Base-by-base conservation (phyloP, 345 rosid species). In the Luvunga scandens region DNA sequence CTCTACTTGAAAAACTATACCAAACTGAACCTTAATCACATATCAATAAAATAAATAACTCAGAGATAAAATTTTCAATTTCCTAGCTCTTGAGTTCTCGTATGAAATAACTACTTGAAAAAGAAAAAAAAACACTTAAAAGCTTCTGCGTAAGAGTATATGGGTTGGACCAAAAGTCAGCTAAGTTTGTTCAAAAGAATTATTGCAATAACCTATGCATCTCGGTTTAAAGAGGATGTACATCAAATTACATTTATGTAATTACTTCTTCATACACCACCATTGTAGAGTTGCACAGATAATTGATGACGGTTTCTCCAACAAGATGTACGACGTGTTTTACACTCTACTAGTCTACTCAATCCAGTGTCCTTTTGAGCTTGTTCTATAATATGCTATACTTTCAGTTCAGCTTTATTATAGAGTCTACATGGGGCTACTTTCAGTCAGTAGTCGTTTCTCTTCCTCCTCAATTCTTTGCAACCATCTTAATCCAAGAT, bases 391-490 rank as follows among this genome's bases (percentile, higher is more conserved):
- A 72, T 25, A 74, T 6, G 62, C 36, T n/a, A 22, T 38, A 72
- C 25, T 24, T 24, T 27, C 27, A 31, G 38, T 36, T 71, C 62
- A 31, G 63, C 60, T 27, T 53, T 50, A 65, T 8, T 74, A 22
- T 38, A 73, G 55, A 36, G 38, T 22, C 39, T 75, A 64, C 2
- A n/a, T 6, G 55, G 75, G 55, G 59, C 61, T 76, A 66, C 75
- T 71, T 72, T 76, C 81, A 0, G 70, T 69, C 75, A 73, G 85
- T 42, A 91, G 84, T 66, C 73, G 85, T 76, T 86, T 87, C 85
- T 94, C 98, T 83, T 90, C 97, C 84, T 96, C 95, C 81, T 94
- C 97, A 5, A 94, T 28, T 82, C 97, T 85, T 76, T 81, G 85
- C 75, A 93, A 77, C 99, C 99, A 94, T 82, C 87, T 89, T 7